Base-by-base conservation (phyloP, 192 early-diverging fungal species). In the Geosiphon pyriformis region DNA sequence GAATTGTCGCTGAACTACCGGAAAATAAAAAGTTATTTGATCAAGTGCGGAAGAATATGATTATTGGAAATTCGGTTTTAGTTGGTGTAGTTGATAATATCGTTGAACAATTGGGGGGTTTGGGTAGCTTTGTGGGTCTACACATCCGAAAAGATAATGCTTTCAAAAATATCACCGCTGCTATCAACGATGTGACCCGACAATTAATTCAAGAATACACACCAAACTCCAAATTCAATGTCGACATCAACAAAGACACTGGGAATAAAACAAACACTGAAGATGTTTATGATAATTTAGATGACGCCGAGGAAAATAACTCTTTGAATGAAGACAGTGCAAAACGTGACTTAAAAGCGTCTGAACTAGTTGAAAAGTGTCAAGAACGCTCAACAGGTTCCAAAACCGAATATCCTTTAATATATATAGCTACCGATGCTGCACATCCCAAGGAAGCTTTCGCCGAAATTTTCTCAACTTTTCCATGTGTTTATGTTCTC, bases 401-500 rank as follows among this genome's bases (percentile, higher is more conserved):
- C 25, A n/a, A 61, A 61, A 42, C 26, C 18, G 1, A 61, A 30
- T 29, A 7, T 26, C 60, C 60, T 23, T 47, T 61, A 27, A 72
- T 78, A 59, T 78, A 78, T 30, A 62, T 78, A 59, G 72, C 76
- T 0, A 78, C 72, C 15, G 72, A 78, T 55, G 61, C 57, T n/a
- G 51, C 74, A 1, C 67, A 72, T 52, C 65, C 69, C 8, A 71
- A 74, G 26, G 25, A 0, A 23, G 46, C 23, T 23, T 27, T 65
- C 10, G 26, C 4, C n/a, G 46, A 35, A 54, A 48, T 65, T 20
- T 26, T 65, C 49, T 27, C 22, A 54, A 51, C 46, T 35, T 85
- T 81, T 54, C 79, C 80, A 20, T 85, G 83, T 60, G 69, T 78
- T 46, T 85, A 83, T 58, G 76, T 76, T 15, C 56, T 85, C 30